Evolutionary conservation across 768 basidiomycete genomes (phyloP).

Genomic region (Tricholoma saponaceum): DNA sequence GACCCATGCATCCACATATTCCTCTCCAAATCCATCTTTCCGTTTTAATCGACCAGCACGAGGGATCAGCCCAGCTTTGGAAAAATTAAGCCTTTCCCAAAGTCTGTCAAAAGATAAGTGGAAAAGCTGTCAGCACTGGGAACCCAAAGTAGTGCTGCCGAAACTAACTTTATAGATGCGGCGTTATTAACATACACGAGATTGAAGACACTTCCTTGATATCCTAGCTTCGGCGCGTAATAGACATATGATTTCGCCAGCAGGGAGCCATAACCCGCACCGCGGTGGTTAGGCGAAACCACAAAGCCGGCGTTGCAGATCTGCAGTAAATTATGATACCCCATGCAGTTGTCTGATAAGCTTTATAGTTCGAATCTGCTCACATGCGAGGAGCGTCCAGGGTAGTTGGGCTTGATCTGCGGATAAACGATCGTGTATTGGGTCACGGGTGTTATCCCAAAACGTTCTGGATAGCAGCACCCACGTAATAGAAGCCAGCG

Average conservation of each 20-base stretch:
- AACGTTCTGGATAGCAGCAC: conserved; percentile 17
- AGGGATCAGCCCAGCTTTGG: conserved; percentile 72
- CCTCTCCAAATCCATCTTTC: conserved; percentile 70
- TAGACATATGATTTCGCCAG: conserved; percentile 77
- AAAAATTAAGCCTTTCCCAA: conserved; percentile 84
- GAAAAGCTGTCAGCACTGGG: background rate
- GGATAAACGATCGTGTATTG: background rate
- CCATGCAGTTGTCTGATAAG: background rate
- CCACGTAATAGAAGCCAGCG: conserved; percentile 76
- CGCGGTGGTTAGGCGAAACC: conserved; percentile 59
- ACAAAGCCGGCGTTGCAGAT: conserved; percentile 92
- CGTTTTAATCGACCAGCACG: conserved; percentile 68
- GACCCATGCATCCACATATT: conserved; percentile 86
- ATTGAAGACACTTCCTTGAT: conserved; percentile 83
- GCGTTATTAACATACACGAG: conserved; percentile 84
- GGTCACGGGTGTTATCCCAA: conserved; percentile 1
- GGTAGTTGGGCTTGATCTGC: conserved; percentile 85
- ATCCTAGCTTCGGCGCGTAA: conserved; percentile 77
- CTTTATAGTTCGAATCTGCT: conserved; percentile 28
- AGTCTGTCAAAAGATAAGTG: conserved; percentile 33
- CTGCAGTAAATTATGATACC: conserved; percentile 27
- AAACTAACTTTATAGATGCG: conserved; percentile 60
- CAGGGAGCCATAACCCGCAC: conserved; percentile 60
- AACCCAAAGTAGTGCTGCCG: background rate
- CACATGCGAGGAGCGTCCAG: conserved; percentile 86